Evolutionary conservation across 805 yeast species (phyloP).

Genomic region (Ogataea pini): DNA sequence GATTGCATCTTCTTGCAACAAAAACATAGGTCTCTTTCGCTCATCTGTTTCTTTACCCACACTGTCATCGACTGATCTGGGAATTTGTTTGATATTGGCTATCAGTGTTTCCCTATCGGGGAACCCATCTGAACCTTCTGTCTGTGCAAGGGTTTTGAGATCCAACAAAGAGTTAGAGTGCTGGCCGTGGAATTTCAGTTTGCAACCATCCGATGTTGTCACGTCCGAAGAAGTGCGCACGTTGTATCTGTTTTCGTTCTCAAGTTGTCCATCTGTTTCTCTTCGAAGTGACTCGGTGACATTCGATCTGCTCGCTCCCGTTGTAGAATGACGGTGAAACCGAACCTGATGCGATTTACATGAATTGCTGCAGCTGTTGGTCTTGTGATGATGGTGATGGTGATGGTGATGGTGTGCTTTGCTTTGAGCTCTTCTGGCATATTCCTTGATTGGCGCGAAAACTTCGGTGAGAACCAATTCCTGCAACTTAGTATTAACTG

Average conservation of each 20-base stretch:
- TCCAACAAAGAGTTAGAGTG: slow-evolving; percentile 27
- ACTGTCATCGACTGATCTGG: background rate
- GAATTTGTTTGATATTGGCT: slow-evolving; percentile 43
- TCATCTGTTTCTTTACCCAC: slow-evolving; percentile 9
- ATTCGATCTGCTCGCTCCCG: slow-evolving; percentile 18
- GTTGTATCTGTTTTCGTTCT: background rate
- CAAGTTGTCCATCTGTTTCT: background rate
- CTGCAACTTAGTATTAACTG: slow-evolving; percentile 67
- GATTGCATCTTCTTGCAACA: slow-evolving; percentile 16
- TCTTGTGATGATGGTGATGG: slow-evolving; percentile 18
- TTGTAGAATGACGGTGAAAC: slow-evolving; percentile 33
- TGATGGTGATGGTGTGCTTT: slow-evolving; percentile 14
- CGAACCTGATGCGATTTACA: slow-evolving; percentile 11
- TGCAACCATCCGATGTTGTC: background rate
- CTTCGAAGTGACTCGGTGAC: background rate
- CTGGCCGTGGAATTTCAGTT: slow-evolving; percentile 9
- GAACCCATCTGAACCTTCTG: slow-evolving; percentile 17
- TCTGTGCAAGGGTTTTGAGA: slow-evolving; percentile 21
- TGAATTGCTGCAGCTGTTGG: slow-evolving; percentile 8
- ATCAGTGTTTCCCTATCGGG: slow-evolving; percentile 33
- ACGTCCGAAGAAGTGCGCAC: slow-evolving; percentile 7
- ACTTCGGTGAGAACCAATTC: slow-evolving; percentile 74
- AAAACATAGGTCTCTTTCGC: slow-evolving; percentile 11
- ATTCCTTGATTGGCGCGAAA: slow-evolving; percentile 52
- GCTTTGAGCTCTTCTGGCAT: slow-evolving; percentile 28